Percentiles rank a stretch among this genome's conserved stretches.
phyloP scores from a whole-genome alignment of 2,329 filamentous ascomycete species.

The Magnaporthiopsis incrustans region DNA sequence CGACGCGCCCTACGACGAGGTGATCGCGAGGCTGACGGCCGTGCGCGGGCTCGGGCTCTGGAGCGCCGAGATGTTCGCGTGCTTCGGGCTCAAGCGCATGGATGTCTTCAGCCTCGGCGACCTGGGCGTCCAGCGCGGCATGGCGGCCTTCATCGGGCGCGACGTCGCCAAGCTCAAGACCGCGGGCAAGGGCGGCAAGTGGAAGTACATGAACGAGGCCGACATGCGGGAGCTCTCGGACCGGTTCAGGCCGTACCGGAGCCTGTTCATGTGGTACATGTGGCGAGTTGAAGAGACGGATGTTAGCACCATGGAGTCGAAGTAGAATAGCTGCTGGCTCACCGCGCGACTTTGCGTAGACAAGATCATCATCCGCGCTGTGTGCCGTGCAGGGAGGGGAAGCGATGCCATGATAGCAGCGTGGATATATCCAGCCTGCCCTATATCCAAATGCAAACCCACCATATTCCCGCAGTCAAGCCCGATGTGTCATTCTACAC shows the following conservation, averaged over 20 bases:
- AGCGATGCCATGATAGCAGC: no score
- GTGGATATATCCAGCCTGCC: no score
- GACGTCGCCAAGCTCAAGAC: slow-evolving; percentile 78
- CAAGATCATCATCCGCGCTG: no score
- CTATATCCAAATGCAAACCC: no score
- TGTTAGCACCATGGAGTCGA: slow-evolving; percentile 53
- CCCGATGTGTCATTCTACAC: no score
- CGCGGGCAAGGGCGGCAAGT: slow-evolving; percentile 68
- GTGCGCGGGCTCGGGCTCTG: slow-evolving; percentile 82
- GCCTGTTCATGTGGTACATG: slow-evolving; percentile 98
- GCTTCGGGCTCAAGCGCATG: slow-evolving; percentile 87
- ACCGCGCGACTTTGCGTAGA: no score
- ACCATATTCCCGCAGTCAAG: no score
- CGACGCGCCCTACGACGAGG: slow-evolving; percentile 74
- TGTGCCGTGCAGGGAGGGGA: no score
- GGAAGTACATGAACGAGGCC: slow-evolving; percentile 94
- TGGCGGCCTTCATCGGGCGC: slow-evolving; percentile 77
- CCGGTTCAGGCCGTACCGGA: slow-evolving; percentile 79
- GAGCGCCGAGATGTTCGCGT: slow-evolving; percentile 98
- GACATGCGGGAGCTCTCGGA: slow-evolving; percentile 83
- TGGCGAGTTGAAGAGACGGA: slow-evolving; percentile 81
- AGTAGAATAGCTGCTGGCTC: slow-evolving; percentile 23
- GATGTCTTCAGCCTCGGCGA: slow-evolving; percentile 93
- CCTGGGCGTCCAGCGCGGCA: slow-evolving; percentile 87
- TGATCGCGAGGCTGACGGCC: slow-evolving; percentile 73